Percentiles rank a stretch among this genome's conserved stretches.
Conservation (phyloP, 208 protist species). For the Dictyostelium gargantuum region DNA sequence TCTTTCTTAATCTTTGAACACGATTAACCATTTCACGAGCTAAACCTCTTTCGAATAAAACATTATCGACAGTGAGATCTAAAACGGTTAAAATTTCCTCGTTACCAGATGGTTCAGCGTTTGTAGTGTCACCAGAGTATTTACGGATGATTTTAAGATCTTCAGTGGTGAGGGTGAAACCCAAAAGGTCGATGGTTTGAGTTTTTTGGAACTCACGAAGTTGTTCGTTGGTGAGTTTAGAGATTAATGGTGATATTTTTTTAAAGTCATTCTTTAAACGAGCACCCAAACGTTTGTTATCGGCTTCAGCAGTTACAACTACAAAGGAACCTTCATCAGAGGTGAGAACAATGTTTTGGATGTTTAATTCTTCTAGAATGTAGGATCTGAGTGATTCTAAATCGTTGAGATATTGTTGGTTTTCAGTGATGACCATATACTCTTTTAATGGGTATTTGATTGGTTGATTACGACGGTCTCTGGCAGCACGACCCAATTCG, state of each 20-base stretch:
- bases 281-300: constrained; percentile 64
- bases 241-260: constrained; percentile 14
- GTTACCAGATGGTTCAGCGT: constrained; percentile 61
- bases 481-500: constrained; percentile 93
- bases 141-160: constrained; percentile 57
- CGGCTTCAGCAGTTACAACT: constrained; percentile 32
- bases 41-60: constrained; percentile 90
- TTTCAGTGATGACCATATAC: constrained; percentile 72
- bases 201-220: constrained; percentile 59
- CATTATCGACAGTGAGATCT: constrained; percentile 83
- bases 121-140: constrained; percentile 51
- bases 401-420: constrained; percentile 59
- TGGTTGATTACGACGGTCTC: constrained; percentile 93
- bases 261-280: constrained; percentile 19
- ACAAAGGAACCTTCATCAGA: constrained; percentile 65
- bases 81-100: constrained; percentile 69
- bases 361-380: constrained; percentile 93
- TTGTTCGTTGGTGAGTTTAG: constrained; percentile 15
- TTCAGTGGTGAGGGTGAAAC: neutral
- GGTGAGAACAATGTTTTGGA: constrained; percentile 80
- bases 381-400: constrained; percentile 89
- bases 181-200: neutral
- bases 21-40: constrained; percentile 94
- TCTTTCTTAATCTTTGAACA: constrained; percentile 97
- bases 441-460: constrained; percentile 87